Percentiles rank a stretch among this genome's conserved stretches.
These are phyloP conservation scores for Vigna hirtella DNA, from an alignment of 306 rosid genomes.

Conservation along the genomic window DNA sequence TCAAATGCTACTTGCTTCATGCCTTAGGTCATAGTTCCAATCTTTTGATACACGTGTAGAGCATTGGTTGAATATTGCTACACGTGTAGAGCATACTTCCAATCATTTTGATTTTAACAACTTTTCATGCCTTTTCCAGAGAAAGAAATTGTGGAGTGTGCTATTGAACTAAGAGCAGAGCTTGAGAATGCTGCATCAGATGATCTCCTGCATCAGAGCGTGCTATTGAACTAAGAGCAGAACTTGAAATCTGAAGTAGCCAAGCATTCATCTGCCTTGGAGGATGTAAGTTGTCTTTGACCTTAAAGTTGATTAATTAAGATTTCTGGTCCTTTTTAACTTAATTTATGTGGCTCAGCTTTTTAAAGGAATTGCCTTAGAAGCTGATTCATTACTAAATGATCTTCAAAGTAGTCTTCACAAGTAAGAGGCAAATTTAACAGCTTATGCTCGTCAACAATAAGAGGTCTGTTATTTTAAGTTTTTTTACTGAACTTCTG, in stretches of 20 bases:
- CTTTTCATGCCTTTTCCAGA: constrained; percentile 55
- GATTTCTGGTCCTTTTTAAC: constrained; percentile 44
- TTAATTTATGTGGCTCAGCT: constrained; percentile 65
- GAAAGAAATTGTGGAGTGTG: constrained; percentile 83
- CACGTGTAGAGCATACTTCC: background rate
- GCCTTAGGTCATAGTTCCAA: too few relatives aligned
- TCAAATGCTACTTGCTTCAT: too few relatives aligned
- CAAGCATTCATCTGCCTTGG: constrained; percentile 86
- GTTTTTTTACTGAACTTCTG: constrained; percentile 24
- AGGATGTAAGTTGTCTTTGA: constrained; percentile 67
- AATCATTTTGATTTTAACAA: background rate
- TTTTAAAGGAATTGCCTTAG: constrained; percentile 90
- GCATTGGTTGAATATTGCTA: too few relatives aligned
- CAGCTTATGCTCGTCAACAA: constrained; percentile 88
- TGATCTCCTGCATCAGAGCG: constrained; percentile 68
- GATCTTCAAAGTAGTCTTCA: constrained; percentile 93
- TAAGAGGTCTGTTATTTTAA: constrained; percentile 66
- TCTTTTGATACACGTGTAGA: too few relatives aligned
- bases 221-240: too few relatives aligned
- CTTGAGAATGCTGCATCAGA: constrained; percentile 95
- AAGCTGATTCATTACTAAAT: constrained; percentile 82
- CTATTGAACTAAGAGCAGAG: constrained; percentile 90
- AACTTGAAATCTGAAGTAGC: constrained; percentile 86
- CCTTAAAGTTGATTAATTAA: constrained; percentile 15
- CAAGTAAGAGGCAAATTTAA: constrained; percentile 84